phyloP scores from a whole-genome alignment of 108 stramenopile species.

The Phaeodactylum tricornutum region DNA sequence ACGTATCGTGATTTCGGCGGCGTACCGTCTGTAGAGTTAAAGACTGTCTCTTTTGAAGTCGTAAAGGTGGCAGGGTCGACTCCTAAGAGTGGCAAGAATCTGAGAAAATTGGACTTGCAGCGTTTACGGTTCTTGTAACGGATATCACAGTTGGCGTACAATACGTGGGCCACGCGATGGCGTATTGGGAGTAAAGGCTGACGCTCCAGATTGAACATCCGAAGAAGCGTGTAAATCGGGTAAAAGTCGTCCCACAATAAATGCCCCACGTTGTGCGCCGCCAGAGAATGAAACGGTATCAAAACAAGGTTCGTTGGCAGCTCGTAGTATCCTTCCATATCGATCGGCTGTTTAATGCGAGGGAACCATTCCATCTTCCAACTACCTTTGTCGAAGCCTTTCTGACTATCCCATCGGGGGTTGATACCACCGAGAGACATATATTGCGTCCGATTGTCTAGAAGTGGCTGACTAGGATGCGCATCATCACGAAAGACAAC shows the following conservation, averaged over 20 bases:
- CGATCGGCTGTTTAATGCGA: constrained; percentile 6
- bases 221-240: constrained; percentile 23
- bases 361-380: constrained; percentile 38
- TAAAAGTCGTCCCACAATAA: constrained; percentile 16
- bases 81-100: constrained; percentile 40
- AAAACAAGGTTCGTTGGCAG: constrained; percentile 23
- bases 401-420: constrained; percentile 30
- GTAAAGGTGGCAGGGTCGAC: constrained; percentile 11
- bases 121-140: constrained; percentile 1
- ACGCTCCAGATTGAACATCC: constrained; percentile 22
- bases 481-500: background rate
- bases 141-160: constrained; percentile 39
- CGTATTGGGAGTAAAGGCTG: constrained; percentile 16
- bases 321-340: constrained; percentile 15
- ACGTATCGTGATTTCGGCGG: constrained; percentile 17
- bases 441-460: background rate
- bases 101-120: constrained; percentile 26
- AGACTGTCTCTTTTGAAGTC: constrained; percentile 1
- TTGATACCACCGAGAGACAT: constrained; percentile 48
- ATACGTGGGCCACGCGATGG: constrained; percentile 6
- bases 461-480: background rate
- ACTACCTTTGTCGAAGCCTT: constrained; percentile 7
- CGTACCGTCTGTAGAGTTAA: background rate
- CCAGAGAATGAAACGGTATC: constrained; percentile 50
- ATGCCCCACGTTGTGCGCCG: constrained; percentile 34